Evolutionary conservation across 1,284 basidiomycete genomes (phyloP), one percentile per base, ranked within the genome.

Genomic region (Cryptococcus sp.): DNA sequence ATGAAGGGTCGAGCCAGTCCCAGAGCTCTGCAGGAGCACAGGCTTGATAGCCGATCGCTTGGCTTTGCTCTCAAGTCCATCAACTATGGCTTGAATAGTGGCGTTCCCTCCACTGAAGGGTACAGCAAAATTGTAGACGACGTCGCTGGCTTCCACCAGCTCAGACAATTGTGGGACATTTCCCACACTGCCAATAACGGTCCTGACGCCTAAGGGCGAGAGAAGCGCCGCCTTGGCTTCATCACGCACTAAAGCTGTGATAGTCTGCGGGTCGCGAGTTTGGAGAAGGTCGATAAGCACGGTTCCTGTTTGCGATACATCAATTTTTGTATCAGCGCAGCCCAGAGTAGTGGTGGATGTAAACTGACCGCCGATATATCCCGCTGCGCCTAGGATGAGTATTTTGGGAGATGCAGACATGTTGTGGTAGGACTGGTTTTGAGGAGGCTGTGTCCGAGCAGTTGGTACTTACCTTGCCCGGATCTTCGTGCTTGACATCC

Each of bases 311-410:
- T 34, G 29, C 29, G 13, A 34, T 34, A 13, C 29, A 34, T 34
- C 29, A 34, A 13, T 34, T 34, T 13, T 34, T 19, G 16, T 22
- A 20, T 5, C 34, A 26, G 34, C 26, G 19, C 38, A 34, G 39
- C 23, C 25, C 3, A 26, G 38, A 15, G 19, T 52, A 22, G n/a
- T 7, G 22, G 22, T 23, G 4, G 39, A 20, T 17, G 25, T 26
- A 47, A 25, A 61, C 60, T 43, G 22, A 64, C 62, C 62, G 39
- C 62, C 62, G 38, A 64, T 62, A 41, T 64, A 64, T 7, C 62
- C 62, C 7, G 60, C n/a, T 17, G 62, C 62, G 23, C 62, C 62
- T 16, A 59, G 45, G 43, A 64, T 54, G 23, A 64, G 57, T 38
- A 64, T 61, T 49, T 60, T 51, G 23, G 50, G 51, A 40, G 34